Base-by-base conservation (phyloP, 208 protist species). In the Phytomonas francai region DNA sequence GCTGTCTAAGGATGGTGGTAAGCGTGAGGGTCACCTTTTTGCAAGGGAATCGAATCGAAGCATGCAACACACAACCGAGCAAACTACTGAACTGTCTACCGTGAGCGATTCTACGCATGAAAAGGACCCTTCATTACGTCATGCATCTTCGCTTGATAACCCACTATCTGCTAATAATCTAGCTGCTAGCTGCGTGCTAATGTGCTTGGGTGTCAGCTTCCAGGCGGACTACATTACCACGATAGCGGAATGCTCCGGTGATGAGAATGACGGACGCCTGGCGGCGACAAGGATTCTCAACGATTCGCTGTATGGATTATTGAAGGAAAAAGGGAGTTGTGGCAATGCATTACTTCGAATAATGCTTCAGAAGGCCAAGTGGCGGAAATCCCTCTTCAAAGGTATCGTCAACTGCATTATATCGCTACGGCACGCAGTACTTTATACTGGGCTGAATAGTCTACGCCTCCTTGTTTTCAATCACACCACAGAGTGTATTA, bases 341-440 rank as follows among this genome's bases (percentile, higher is more conserved):
- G 39, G 39, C 16, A 49, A 49, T 49, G 57, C 63, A 30, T 64
- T 83, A 63, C 76, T 92, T 60, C 76, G 74, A 32, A 69, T 62
- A 22, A 63, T 93, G 29, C 59, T 88, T 12, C 36, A 59, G 16
- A 39, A 29, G 12, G 31, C 65, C 28, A 67, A 57, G n/a, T 93
- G 87, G 89, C 72, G 79, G 32, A 68, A 83, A 39, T 79, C 84
- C n/a, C 73, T 98, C 30, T 83, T 87, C 32, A 71, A 79, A 6
- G 93, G 96, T 54, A 83, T 98, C 59, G 70, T 98, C 14, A 92
- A 89, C 65, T 97, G 97, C 76, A 68, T 95, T 32, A 76, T 94
- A 22, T 97, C 89, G 27, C 68, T 84, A 33, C 71, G 95, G 36
- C 79, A 87, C 22, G 77, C 65, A 22, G 93, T 98, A 22, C 79